Conservation (phyloP, 768 basidiomycete species). For the Asterophora lycoperdoides region DNA sequence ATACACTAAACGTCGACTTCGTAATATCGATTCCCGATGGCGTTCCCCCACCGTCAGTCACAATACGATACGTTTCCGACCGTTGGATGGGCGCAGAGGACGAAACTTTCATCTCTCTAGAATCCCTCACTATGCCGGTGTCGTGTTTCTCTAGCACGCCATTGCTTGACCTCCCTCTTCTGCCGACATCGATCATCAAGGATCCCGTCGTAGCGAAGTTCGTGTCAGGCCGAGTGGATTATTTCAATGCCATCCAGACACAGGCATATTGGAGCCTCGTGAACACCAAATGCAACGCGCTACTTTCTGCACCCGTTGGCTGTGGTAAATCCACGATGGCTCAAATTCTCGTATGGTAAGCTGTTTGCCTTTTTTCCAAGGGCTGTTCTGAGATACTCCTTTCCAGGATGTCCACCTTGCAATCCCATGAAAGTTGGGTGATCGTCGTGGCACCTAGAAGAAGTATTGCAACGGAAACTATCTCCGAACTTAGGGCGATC, state of each 20-base stretch:
- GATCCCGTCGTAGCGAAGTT: constrained; percentile 41
- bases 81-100: constrained; percentile 92
- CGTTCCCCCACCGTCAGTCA: constrained; percentile 58
- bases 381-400: constrained; percentile 9
- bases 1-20: constrained; percentile 64
- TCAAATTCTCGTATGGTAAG: constrained; percentile 71
- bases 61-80: constrained; percentile 81
- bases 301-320: constrained; percentile 76
- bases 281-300: constrained; percentile 59
- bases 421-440: constrained; percentile 44
- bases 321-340: constrained; percentile 78
- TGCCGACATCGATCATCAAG: constrained; percentile 52
- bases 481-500: constrained; percentile 46
- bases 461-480: constrained; percentile 51
- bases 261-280: constrained; percentile 83
- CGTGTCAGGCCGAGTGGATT: constrained; percentile 42
- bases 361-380: constrained; percentile 1
- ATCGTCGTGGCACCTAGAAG: constrained; percentile 62
- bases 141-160: constrained; percentile 53
- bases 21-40: constrained; percentile 67
- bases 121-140: constrained; percentile 72
- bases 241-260: constrained; percentile 84
- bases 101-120: constrained; percentile 57
- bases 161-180: constrained; percentile 70
- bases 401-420: constrained; percentile 52